Conservation (phyloP, 192 early-diverging fungal species). For the Backusella psychrophila region DNA sequence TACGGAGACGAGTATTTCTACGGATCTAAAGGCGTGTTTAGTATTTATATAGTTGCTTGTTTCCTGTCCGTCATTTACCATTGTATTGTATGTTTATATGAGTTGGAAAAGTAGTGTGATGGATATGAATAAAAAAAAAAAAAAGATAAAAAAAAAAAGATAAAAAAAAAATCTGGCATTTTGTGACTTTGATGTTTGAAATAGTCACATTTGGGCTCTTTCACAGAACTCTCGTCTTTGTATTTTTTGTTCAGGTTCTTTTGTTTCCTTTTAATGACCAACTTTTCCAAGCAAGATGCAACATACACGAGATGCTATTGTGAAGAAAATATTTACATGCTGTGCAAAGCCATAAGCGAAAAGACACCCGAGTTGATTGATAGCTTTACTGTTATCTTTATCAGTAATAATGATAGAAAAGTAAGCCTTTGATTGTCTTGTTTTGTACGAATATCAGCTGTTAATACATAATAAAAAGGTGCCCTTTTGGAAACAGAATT, state of each 20-base stretch:
- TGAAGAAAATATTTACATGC: constrained; percentile 26
- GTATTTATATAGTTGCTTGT: neutral
- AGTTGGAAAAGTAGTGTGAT: neutral
- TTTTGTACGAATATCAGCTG: neutral
- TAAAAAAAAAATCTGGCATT: neutral
- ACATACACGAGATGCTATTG: constrained; percentile 26
- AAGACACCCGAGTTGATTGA: neutral
- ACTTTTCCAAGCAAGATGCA: neutral
- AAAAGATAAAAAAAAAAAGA: neutral
- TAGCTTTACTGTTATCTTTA: constrained; percentile 9
- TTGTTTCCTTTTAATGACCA: neutral
- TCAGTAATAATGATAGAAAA: constrained; percentile 14
- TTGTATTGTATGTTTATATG: neutral
- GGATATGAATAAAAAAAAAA: no score
- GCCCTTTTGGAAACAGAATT: constrained; percentile 23
- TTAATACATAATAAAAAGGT: neutral
- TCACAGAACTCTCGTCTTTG: neutral
- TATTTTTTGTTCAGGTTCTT: neutral
- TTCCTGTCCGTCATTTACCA: neutral
- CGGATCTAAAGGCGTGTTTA: constrained; percentile 54
- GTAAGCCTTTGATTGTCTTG: neutral
- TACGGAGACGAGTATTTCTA: constrained; percentile 80
- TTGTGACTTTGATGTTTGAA: neutral
- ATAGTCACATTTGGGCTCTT: neutral
- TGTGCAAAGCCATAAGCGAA: constrained; percentile 15